A percentile compares a stretch with the other conserved stretches of the same genome.
phyloP scores from a whole-genome alignment of 2,329 filamentous ascomycete species.

The Botrytis cinerea region DNA sequence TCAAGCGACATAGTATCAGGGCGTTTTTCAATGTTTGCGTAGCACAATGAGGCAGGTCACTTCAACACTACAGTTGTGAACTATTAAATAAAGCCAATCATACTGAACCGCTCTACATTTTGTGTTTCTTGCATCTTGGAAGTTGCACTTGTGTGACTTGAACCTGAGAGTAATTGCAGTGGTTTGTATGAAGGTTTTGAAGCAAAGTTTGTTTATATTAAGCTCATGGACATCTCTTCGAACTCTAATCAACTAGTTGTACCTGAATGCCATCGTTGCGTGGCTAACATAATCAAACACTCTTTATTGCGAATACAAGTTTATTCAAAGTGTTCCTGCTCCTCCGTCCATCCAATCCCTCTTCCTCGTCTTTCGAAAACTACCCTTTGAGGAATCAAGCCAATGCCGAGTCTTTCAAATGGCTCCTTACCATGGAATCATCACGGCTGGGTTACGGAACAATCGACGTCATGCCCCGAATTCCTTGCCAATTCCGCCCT shows the following conservation, averaged over 20 bases:
- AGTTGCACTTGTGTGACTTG: conserved; percentile 1
- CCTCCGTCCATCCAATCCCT: neutral
- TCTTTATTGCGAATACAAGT: neutral
- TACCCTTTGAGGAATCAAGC: neutral
- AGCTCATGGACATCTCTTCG: neutral
- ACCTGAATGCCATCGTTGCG: neutral
- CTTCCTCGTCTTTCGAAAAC: neutral
- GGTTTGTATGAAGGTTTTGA: neutral
- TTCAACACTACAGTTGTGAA: neutral
- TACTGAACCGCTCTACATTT: neutral
- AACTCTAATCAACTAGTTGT: neutral
- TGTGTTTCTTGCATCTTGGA: neutral
- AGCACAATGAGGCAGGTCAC: conserved; percentile 8
- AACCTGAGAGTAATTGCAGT: neutral
- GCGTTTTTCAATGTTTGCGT: conserved; percentile 7
- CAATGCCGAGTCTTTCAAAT: conserved; percentile 16
- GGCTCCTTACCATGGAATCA: conserved; percentile 24
- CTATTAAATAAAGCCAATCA: neutral
- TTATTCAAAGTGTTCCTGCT: neutral
- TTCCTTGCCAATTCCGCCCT: neutral
- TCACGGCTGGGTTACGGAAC: conserved; percentile 17
- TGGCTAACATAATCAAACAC: neutral
- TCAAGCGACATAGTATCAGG: neutral
- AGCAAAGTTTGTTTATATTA: conserved; percentile 9
- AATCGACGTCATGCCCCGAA: neutral